phyloP scores from a whole-genome alignment of 345 rosid species.

The Corchorus olitorius region DNA sequence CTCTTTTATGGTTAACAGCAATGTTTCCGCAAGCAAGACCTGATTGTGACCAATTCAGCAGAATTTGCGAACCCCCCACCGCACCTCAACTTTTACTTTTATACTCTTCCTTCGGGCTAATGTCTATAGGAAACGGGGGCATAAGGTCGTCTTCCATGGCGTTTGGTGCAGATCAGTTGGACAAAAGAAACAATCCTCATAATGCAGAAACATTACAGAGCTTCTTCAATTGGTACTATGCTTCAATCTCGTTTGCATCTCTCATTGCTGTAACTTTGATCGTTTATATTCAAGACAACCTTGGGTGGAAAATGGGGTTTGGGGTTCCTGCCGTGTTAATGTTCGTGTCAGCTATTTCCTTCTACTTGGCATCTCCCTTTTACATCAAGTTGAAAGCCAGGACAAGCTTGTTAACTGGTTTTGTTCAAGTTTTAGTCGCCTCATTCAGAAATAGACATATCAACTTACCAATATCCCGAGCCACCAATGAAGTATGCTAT shows the following conservation, averaged over 20 bases:
- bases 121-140: conserved; percentile 64
- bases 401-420: conserved; percentile 41
- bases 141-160: conserved; percentile 56
- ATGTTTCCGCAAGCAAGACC: conserved; percentile 34
- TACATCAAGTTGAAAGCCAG: conserved; percentile 41
- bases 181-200: background rate
- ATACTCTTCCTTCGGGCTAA: conserved; percentile 41
- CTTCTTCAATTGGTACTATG: conserved; percentile 58
- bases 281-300: conserved; percentile 50
- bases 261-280: conserved; percentile 41
- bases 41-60: no score
- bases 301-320: conserved; percentile 66
- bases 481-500: conserved; percentile 16
- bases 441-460: conserved; percentile 36
- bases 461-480: conserved; percentile 20
- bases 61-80: conserved; percentile 31
- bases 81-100: conserved; percentile 33
- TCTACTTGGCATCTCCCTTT: conserved; percentile 46
- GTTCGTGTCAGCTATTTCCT: conserved; percentile 41
- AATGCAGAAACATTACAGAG: conserved; percentile 33
- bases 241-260: conserved; percentile 26
- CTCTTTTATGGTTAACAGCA: conserved; percentile 44
- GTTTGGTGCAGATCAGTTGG: conserved; percentile 65
- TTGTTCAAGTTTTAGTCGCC: conserved; percentile 49
- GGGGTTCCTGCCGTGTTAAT: conserved; percentile 44